Base-by-base conservation (phyloP, 768 basidiomycete species). In the Kockovaella imperatae region DNA sequence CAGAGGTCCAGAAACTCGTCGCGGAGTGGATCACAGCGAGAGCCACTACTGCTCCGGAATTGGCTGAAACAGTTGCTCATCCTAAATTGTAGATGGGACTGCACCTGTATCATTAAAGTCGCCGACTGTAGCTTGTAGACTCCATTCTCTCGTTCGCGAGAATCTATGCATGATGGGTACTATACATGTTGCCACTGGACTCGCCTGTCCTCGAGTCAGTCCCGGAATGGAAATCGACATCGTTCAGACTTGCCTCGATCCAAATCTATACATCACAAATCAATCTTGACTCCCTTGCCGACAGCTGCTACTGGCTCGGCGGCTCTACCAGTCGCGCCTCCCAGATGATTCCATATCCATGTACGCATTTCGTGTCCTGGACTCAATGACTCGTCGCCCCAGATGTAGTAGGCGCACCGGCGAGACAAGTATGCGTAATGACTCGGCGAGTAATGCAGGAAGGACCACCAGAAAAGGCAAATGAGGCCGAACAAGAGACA, bases 321-420 rank as follows among this genome's bases (percentile, higher is more conserved):
- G 1, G 24, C 36, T 15, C 17, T 44, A n/a, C n/a, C n/a, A n/a
- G n/a, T 10, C 49, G 35, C 3, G 54, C 14, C 44, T 48, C 36
- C 13, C 38, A 35, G n/a, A 28, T 31, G 15, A 57, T 29, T 53
- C 55, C 54, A 10, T 55, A 47, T 36, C 56, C 21, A 24, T 57
- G 39, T 3, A 51, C 34, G 1, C 17, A 35, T 2, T 43, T 30
- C 17, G 61, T 35, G 18, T 62, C 56, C 21, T n/a, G n/a, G n/a
- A n/a, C n/a, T n/a, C n/a, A 53, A 57, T 29, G 45, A 60, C 49
- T 78, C 78, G 42, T 76, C 71, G 3, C 82, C 83, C 64, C 77
- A 77, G 10, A 83, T 67, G 68, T 84, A 84, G 73, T 82, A 84
- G 42, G 76, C 71, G 34, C 77, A 75, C 18, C 83, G 76, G 14